Evolutionary conservation across 2,329 filamentous ascomycete genomes (phyloP).

Genomic region (Passalora sequoiae): DNA sequence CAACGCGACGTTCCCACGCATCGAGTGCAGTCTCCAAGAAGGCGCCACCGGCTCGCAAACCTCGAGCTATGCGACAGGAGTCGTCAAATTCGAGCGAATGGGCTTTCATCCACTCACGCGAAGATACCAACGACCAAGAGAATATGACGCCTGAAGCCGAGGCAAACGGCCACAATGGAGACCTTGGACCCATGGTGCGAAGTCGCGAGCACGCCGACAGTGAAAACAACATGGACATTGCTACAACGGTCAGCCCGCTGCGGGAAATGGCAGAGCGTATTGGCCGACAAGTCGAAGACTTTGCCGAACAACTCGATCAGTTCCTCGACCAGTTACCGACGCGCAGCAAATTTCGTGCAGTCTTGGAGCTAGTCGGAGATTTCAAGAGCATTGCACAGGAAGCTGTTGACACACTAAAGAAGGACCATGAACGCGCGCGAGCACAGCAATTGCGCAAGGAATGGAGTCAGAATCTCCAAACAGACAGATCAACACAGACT

Average conservation of each 20-base stretch:
- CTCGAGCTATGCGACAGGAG: conserved; percentile 5
- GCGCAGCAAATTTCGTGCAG: conserved; percentile 53
- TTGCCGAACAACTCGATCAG: conserved; percentile 75
- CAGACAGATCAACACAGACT: conserved; percentile 10
- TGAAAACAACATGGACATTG: no score
- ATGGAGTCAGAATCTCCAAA: conserved; percentile 28
- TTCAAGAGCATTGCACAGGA: conserved; percentile 50
- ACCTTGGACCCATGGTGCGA: neutral
- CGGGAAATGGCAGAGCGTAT: conserved; percentile 63
- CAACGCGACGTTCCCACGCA: conserved; percentile 3
- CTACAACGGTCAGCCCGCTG: conserved; percentile 48
- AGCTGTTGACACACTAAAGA: conserved; percentile 44
- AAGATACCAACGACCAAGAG: conserved; percentile 1
- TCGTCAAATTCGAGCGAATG: neutral
- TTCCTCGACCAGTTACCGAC: conserved; percentile 52
- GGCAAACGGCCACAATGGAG: conserved; percentile 1
- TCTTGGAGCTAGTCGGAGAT: conserved; percentile 52
- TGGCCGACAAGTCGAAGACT: conserved; percentile 77
- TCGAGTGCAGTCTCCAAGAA: conserved; percentile 5
- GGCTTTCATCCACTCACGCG: neutral
- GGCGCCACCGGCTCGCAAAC: conserved; percentile 2
- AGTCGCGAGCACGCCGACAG: conserved; percentile 8
- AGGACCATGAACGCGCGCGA: conserved; percentile 35
- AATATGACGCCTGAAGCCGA: conserved; percentile 1
- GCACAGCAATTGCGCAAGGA: conserved; percentile 39